Evolutionary conservation across 805 yeast species (phyloP), one percentile per base, ranked within the genome.

Genomic region (Spathaspora boniae): DNA sequence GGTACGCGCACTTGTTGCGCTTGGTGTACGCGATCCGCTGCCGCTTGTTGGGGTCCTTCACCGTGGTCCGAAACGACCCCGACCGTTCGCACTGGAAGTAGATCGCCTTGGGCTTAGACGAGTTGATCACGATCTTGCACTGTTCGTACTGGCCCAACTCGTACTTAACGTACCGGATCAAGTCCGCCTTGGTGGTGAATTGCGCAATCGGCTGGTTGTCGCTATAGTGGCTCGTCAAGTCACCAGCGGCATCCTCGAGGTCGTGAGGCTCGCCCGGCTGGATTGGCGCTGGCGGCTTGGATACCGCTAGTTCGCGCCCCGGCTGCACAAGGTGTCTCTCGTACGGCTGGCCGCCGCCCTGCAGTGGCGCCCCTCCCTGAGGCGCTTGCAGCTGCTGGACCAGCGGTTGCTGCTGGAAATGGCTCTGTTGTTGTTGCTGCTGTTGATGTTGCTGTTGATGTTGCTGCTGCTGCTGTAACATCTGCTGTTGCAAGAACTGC

Each of bases 11-110:
- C 53, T 68, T 68, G 50, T 58, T 61, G 43, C 74, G 49, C 51
- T 68, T 68, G 38, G 72, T 67, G 54, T 66, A 68, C 9, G 72
- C 74, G 9, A 66, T 70, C 45, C 74, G 48, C 44, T 68, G 72
- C 51, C 74, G 53, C 53, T 67, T 66, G 32, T 64, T 46, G 16
- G 68, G 55, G 34, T 65, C 72, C 50, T 68, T 67, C 35, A 68
- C 74, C 3, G 74, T 68, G 26, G 74, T 68, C 51, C 74, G 54
- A 42, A 66, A 68, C 22, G 60, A 54, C 2, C 74, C 74, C 5
- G 68, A 60, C 31, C 71, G 47, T 46, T 68, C 74, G 46, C 71
- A 68, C 50, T 65, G 71, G 52, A 67, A 68, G 51, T 68, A 68
- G 16, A 68, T 69, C 5, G 74, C 74, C 50, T 68, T 66, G 16